phyloP scores from a whole-genome alignment of 352 stramenopile genomes.

The Phytophthora megakarya region DNA sequence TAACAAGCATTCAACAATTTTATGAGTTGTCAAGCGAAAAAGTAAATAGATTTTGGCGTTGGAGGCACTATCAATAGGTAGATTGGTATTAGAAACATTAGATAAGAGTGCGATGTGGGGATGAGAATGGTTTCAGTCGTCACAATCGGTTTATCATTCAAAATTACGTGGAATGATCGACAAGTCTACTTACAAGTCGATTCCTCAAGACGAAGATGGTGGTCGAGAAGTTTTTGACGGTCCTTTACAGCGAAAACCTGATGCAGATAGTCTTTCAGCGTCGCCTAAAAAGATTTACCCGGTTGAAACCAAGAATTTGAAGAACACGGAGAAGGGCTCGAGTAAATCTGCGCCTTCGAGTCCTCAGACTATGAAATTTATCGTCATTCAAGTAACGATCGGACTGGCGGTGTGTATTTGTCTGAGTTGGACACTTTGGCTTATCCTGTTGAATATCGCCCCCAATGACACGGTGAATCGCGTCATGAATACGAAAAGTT shows the following conservation, averaged over 20 bases:
- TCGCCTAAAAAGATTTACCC: slow-evolving; percentile 7
- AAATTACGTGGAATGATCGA: neutral
- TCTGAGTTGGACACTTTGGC: slow-evolving; percentile 30
- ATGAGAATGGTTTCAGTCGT: neutral
- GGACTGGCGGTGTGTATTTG: slow-evolving; percentile 6
- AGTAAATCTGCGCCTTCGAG: neutral
- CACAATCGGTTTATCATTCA: neutral
- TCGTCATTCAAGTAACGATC: neutral
- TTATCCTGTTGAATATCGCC: slow-evolving; percentile 29
- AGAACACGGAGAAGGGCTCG: neutral
- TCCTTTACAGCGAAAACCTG: slow-evolving; percentile 7
- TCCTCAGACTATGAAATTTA: neutral
- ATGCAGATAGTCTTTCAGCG: neutral
- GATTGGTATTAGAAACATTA: too few species aligned
- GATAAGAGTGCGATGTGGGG: too few species aligned
- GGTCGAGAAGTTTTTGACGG: slow-evolving; percentile 13
- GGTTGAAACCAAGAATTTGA: neutral
- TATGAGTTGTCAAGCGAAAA: too few species aligned
- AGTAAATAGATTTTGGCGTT: too few species aligned
- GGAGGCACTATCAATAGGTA: too few species aligned
- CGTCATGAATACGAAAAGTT: slow-evolving; percentile 34
- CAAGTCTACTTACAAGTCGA: neutral
- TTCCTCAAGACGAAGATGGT: neutral
- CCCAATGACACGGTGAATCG: slow-evolving; percentile 36
- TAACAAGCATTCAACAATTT: too few species aligned